A percentile compares a stretch with the other conserved stretches of the same genome.
These are phyloP conservation scores for Penicillium cataractarum DNA, from an alignment of 495 filamentous ascomycete genomes.

Conservation along the genomic window DNA sequence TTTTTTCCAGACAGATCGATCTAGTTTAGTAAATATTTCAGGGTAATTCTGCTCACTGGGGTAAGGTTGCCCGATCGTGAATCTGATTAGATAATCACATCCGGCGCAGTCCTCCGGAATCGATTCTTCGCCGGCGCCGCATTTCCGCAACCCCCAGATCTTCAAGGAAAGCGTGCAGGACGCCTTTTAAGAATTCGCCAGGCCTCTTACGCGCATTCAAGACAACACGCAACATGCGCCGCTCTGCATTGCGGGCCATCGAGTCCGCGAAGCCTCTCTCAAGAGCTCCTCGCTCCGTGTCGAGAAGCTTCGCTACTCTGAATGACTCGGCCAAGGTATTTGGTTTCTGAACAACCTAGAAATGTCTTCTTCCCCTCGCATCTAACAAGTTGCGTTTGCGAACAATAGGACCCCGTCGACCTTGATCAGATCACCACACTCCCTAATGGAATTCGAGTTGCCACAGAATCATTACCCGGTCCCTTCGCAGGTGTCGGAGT, in stretches of 20 bases:
- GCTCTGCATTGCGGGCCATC: constrained; percentile 50
- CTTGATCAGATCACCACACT: constrained; percentile 88
- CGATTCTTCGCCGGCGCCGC: constrained; percentile 30
- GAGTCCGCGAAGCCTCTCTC: constrained; percentile 47
- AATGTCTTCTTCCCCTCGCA: background rate
- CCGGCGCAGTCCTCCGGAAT: constrained; percentile 29
- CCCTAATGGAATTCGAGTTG: constrained; percentile 91
- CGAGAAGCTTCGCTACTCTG: constrained; percentile 48
- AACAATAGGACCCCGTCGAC: constrained; percentile 77
- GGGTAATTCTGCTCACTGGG: background rate
- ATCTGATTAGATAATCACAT: constrained; percentile 27
- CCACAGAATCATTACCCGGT: constrained; percentile 92
- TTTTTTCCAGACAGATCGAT: background rate
- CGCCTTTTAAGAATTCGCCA: constrained; percentile 1
- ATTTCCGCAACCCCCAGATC: constrained; percentile 22
- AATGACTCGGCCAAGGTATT: constrained; percentile 47
- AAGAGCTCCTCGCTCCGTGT: constrained; percentile 42
- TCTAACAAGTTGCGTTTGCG: constrained; percentile 16
- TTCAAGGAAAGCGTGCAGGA: constrained; percentile 17
- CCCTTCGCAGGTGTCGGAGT: constrained; percentile 95
- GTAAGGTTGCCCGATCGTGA: background rate
- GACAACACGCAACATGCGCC: constrained; percentile 40
- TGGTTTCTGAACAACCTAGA: background rate
- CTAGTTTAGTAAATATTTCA: background rate
- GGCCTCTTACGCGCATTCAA: constrained; percentile 9